Conservation (phyloP, 202 grass and related monocot genomes). For the Digitaria exilis region DNA sequence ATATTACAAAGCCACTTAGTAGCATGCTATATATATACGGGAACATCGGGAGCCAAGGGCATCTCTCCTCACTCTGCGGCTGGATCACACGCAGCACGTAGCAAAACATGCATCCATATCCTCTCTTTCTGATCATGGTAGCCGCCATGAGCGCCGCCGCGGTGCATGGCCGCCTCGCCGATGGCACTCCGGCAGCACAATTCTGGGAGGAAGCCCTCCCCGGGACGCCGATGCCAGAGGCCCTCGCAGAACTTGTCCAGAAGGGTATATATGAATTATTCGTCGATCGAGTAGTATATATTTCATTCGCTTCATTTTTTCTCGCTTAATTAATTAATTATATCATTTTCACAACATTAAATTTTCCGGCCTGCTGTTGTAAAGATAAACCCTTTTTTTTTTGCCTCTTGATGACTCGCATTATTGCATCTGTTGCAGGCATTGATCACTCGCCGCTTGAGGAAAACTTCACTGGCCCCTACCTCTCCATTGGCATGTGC, state of each 20-base stretch:
- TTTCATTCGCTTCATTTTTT: no score
- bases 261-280: no score
- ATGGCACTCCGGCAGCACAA: background rate
- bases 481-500: background rate
- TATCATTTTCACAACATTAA: no score
- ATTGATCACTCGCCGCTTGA: background rate
- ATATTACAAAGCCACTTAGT: no score
- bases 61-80: no score
- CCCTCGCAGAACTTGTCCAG: slow-evolving; percentile 6
- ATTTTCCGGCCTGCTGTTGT: no score
- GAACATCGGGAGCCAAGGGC: background rate
- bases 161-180: background rate
- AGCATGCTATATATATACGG: no score
- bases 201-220: slow-evolving; percentile 20
- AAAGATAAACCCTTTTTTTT: no score
- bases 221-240: background rate
- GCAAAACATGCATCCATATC: background rate
- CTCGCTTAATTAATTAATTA: no score
- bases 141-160: background rate
- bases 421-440: background rate
- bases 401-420: no score
- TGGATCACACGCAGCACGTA: no score
- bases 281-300: no score
- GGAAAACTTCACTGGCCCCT: background rate
- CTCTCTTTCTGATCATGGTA: background rate